These are phyloP conservation scores for Cylindrotheca closterium DNA, from an alignment of 108 stramenopile genomes.

Conservation along the genomic window DNA sequence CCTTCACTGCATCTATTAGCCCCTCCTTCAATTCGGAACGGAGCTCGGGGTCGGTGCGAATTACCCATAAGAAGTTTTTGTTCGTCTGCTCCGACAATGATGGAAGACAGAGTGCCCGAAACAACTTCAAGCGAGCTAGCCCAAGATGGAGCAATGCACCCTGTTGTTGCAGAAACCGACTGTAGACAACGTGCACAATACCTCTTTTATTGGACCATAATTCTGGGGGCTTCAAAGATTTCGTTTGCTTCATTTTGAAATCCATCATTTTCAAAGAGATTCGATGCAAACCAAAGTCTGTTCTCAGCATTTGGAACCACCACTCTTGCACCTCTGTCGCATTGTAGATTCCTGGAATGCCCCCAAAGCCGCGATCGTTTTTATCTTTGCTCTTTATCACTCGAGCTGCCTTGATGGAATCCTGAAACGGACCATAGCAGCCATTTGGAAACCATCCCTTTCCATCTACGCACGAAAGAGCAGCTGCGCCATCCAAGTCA, in stretches of 20 bases:
- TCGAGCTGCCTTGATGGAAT: background rate
- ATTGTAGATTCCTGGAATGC: too few species aligned
- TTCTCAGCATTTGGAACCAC: background rate
- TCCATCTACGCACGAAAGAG: background rate
- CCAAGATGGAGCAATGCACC: slow-evolving; percentile 38
- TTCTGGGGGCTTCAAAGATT: background rate
- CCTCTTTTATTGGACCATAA: background rate
- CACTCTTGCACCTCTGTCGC: too few species aligned
- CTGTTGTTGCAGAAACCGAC: slow-evolving; percentile 56
- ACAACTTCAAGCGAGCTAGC: slow-evolving; percentile 41
- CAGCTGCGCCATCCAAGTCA: background rate
- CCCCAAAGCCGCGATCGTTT: background rate
- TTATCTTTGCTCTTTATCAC: background rate
- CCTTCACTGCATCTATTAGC: slow-evolving; percentile 25
- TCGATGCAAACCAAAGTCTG: background rate
- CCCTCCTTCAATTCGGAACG: slow-evolving; percentile 18
- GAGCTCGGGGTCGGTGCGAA: slow-evolving; percentile 46
- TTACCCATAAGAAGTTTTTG: slow-evolving; percentile 54
- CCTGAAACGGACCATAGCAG: background rate
- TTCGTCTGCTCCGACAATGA: slow-evolving; percentile 34
- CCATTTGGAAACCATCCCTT: background rate
- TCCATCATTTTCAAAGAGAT: background rate
- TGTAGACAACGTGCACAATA: background rate
- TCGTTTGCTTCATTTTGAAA: background rate
- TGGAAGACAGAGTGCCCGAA: slow-evolving; percentile 46